Base-by-base conservation (phyloP, 306 rosid genomes). In the Castanopsis chinensis region DNA sequence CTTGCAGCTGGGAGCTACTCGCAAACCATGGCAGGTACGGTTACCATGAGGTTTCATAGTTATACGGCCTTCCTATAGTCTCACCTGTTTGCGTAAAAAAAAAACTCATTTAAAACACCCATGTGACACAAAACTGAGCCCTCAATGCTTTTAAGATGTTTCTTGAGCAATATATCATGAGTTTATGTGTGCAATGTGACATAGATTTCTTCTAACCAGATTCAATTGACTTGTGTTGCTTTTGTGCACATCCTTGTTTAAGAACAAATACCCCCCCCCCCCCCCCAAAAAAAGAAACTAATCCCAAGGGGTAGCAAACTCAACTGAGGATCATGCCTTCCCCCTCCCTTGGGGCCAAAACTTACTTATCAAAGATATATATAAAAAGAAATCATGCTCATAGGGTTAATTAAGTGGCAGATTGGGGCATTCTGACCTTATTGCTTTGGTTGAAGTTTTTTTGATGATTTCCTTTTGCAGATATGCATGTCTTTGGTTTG, bases 401-500 rank as follows among this genome's bases (percentile, higher is more conserved):
- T 14, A 5, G 37, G 30, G 28, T 58, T 20, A 63, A 63, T 63
- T 63, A 27, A 61, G 43, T 28, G 9, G 41, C 10, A 27, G 69
- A 63, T 15, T 63, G 69, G 69, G 69, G 69, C n/a, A 28, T 28
- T 28, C 3, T 5, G 41, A 14, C 20, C 14, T 28, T 7, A 14
- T 32, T 25, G 25, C 74, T 49, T 43, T 54, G 55, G 65, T 68
- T 37, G 74, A 58, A 57, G 67, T n/a, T 65, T 77, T 65, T 65
- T 71, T 52, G 57, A 70, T 58, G 41, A 64, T 53, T 45, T 79
- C 60, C 57, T 64, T 82, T 55, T 74, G 78, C 86, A 89, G 92
- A 89, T 74, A 89, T 89, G 92, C 88, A 87, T 75, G 86, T 89
- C 28, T 89, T 82, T 81, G 92, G 90, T 71, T 81, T 89, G 84